Evolutionary conservation across 176 grass and related monocot species (phyloP).

Genomic region (Aegilops longissima): DNA sequence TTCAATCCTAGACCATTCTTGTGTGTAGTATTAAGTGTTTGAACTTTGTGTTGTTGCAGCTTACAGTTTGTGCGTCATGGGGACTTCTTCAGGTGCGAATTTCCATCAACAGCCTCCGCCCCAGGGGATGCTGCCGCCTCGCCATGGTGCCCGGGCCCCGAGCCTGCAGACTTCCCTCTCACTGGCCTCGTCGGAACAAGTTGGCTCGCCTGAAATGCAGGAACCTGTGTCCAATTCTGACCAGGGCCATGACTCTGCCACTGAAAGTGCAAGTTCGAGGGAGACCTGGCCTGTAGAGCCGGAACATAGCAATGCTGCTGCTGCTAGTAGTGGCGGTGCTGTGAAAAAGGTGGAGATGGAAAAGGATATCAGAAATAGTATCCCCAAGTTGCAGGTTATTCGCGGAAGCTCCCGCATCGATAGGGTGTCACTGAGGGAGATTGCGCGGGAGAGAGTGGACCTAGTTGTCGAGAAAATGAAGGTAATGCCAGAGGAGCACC

Average conservation of each 20-base stretch:
- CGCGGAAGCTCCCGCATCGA: conserved; percentile 37
- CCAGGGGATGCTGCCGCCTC: conserved; percentile 53
- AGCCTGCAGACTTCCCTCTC: conserved; percentile 84
- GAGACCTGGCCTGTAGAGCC: conserved; percentile 85
- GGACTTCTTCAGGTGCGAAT: conserved; percentile 72
- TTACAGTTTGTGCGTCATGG: conserved; percentile 46
- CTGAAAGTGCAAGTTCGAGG: conserved; percentile 86
- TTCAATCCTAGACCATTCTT: background rate
- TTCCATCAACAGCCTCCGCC: conserved; percentile 67
- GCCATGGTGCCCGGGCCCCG: conserved; percentile 44
- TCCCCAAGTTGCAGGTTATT: conserved; percentile 56
- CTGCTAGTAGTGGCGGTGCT: background rate
- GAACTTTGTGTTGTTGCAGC: conserved; percentile 15
- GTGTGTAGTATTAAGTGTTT: background rate
- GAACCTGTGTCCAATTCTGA: conserved; percentile 81
- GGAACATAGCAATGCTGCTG: conserved; percentile 42
- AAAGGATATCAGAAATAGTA: conserved; percentile 62
- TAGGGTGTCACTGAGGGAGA: conserved; percentile 62
- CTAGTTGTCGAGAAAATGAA: conserved; percentile 82
- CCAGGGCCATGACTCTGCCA: conserved; percentile 78
- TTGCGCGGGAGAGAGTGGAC: conserved; percentile 81
- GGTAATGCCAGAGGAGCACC: conserved; percentile 67
- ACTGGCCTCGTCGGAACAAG: conserved; percentile 74
- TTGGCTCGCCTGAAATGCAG: conserved; percentile 79
- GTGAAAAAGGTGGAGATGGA: conserved; percentile 57